Evolutionary conservation across 2,329 filamentous ascomycete species (phyloP), one percentile per base, ranked within the genome.

Genomic region (Ascochyta pisi): DNA sequence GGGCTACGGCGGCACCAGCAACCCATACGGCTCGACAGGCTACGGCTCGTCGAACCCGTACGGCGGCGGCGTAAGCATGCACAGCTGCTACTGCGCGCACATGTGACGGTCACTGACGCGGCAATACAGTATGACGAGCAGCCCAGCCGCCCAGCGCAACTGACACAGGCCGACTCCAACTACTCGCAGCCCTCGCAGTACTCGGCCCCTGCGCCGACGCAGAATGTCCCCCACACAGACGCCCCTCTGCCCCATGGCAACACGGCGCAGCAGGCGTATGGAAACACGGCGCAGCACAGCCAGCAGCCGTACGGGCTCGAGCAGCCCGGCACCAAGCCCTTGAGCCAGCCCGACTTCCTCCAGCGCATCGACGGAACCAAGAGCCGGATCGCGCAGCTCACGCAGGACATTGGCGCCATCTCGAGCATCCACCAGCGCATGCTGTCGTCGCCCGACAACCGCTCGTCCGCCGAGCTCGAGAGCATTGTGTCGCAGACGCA

Each of bases 341-440:
- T 91, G 67, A 82, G 82, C 50, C 86, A 88, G 71, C 80, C 84
- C 61, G 88, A 90, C 62, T 92, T 90, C 77, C 83, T 92, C 61
- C 75, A 80, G 66, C 87, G 87, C 74, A 85, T 91, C 62, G 81
- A 86, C 66, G 83, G 82, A 65, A 82, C 88, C 57, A 89, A 89
- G 76, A 80, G 83, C 65, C 84, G 90, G 65, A 90, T 93, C 73
- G 81, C 83, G 57, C 82, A 82, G 42, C 82, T 93, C 53, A 86
- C 84, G n/a, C 80, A 78, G 40, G 86, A 88, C 69, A 85, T 93
- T 68, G 82, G 86, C 66, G 79, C 86, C 66, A 90, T 93, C 64
- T 84, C 84, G 40, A 83, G 83, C 53, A 81, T 90, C 50, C 89
- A 93, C 76, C 88, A 91, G 79, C 87, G 87, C 70, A 83, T 88